phyloP scores from a whole-genome alignment of 768 basidiomycete genomes.

The Amanita rimosa region DNA sequence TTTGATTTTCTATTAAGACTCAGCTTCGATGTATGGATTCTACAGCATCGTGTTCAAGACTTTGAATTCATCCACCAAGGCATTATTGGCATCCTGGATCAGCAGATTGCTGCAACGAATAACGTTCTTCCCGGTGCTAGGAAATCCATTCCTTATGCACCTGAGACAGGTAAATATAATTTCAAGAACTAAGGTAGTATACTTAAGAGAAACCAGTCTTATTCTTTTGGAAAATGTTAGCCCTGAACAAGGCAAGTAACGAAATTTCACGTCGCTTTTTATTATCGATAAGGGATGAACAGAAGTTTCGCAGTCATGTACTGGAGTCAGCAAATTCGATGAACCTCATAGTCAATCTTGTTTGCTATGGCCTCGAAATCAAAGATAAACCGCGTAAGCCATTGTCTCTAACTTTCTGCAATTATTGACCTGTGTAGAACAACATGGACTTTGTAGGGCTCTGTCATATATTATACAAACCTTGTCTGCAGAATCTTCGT shows the following conservation, averaged over 20 bases:
- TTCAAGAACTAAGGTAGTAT: background rate
- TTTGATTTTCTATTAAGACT: slow-evolving; percentile 2
- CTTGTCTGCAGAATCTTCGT: slow-evolving; percentile 73
- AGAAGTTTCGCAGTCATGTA: slow-evolving; percentile 86
- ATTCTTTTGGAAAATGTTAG: slow-evolving; percentile 85
- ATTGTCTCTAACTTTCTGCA: background rate
- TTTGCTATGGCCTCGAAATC: slow-evolving; percentile 77
- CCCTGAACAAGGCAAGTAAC: slow-evolving; percentile 72
- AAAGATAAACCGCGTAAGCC: slow-evolving; percentile 87
- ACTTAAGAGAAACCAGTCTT: slow-evolving; percentile 35
- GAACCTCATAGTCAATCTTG: slow-evolving; percentile 67
- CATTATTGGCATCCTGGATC: slow-evolving; percentile 51
- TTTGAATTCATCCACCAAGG: slow-evolving; percentile 79
- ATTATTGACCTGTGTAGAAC: slow-evolving; percentile 40
- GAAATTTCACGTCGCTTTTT: background rate
- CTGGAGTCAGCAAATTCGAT: slow-evolving; percentile 71
- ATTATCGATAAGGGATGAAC: slow-evolving; percentile 1
- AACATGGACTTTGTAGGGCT: slow-evolving; percentile 83
- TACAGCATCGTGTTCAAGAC: slow-evolving; percentile 82
- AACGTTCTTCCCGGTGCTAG: slow-evolving; percentile 79
- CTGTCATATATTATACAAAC: slow-evolving; percentile 89
- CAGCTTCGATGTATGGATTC: slow-evolving; percentile 6
- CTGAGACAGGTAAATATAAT: slow-evolving; percentile 61
- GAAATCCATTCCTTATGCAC: slow-evolving; percentile 70
- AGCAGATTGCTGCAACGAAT: slow-evolving; percentile 64